phyloP scores from a whole-genome alignment of 2,329 filamentous ascomycete genomes.

The Blastomyces gilchristii region DNA sequence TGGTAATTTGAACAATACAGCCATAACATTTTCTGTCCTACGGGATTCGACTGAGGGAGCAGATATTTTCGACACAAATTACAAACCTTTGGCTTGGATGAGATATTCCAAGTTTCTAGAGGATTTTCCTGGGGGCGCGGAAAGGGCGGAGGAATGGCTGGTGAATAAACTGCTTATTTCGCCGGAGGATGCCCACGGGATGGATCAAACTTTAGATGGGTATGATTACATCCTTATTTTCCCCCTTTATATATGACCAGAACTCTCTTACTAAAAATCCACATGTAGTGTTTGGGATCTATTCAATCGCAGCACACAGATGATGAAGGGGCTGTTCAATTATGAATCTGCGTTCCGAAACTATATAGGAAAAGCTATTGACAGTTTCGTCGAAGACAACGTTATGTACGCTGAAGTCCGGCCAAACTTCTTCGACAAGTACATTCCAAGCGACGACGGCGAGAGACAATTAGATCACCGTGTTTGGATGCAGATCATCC shows the following conservation, averaged over 20 bases:
- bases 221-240: background rate
- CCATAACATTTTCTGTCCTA: constrained; percentile 7
- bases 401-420: constrained; percentile 9
- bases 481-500: constrained; percentile 5
- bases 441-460: constrained; percentile 6
- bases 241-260: background rate
- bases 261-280: background rate
- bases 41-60: background rate
- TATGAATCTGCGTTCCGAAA: constrained; percentile 8
- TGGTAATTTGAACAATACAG: constrained; percentile 1
- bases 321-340: constrained; percentile 10
- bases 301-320: constrained; percentile 9
- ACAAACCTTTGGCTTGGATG: constrained; percentile 5
- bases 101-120: constrained; percentile 6
- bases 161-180: constrained; percentile 1
- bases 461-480: constrained; percentile 5
- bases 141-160: constrained; percentile 6
- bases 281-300: constrained; percentile 6
- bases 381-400: constrained; percentile 6
- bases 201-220: constrained; percentile 5
- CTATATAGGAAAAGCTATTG: constrained; percentile 4
- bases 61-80: background rate
- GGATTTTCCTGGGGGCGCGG: background rate
- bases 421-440: constrained; percentile 8
- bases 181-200: constrained; percentile 3